Conservation (phyloP, 2,329 filamentous ascomycete genomes). For the Penicillium freii region DNA sequence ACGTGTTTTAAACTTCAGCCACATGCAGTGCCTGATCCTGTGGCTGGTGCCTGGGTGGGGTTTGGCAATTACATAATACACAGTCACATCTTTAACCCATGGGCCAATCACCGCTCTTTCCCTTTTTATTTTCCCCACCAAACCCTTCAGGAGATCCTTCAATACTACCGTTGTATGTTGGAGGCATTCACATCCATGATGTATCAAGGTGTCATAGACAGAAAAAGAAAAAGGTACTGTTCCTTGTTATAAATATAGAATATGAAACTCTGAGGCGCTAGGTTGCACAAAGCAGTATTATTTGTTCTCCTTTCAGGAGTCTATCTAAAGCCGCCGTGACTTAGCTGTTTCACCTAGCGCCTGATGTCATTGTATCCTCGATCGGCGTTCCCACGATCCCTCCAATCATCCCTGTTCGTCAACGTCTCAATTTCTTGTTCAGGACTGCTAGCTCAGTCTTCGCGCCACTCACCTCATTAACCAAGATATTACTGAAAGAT, state of each 20-base stretch:
- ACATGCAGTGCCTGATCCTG: background rate
- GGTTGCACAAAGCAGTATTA: background rate
- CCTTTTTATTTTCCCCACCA: background rate
- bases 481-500: background rate
- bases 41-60: background rate
- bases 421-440: constrained; percentile 15
- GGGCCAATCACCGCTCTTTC: constrained; percentile 13
- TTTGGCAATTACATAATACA: background rate
- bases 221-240: background rate
- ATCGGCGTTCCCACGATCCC: constrained; percentile 28
- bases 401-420: constrained; percentile 28
- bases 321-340: constrained; percentile 14
- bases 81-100: constrained; percentile 8
- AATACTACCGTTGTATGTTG: background rate
- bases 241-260: background rate
- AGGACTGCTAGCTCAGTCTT: constrained; percentile 11
- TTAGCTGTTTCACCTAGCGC: constrained; percentile 35
- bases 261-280: background rate
- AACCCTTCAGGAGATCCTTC: background rate
- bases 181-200: background rate
- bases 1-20: constrained; percentile 16
- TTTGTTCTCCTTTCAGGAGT: background rate
- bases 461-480: constrained; percentile 35
- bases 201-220: background rate
- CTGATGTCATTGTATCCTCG: constrained; percentile 36